These are phyloP conservation scores for Escovopsis sp. DNA, from an alignment of 2,329 filamentous ascomycete species.

Conservation along the genomic window DNA sequence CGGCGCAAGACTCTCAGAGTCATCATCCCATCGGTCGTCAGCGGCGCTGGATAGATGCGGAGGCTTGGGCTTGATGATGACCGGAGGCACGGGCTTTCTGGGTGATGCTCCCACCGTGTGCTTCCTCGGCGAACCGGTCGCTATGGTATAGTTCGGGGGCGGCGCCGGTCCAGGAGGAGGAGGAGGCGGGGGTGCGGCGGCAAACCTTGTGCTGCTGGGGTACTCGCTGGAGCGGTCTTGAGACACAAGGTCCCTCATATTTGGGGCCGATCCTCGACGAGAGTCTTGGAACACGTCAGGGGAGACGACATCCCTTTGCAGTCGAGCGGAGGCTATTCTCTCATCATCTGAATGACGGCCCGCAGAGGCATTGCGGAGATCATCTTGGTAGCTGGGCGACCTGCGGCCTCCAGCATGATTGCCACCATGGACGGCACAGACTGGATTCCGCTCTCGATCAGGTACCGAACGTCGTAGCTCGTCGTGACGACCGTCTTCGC, in stretches of 20 bases:
- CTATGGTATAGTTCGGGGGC: background rate
- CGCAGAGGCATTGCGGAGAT: too few relatives aligned
- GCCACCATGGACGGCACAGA: too few relatives aligned
- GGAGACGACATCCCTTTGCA: too few relatives aligned
- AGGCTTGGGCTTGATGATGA: conserved; percentile 17
- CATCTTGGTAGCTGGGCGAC: too few relatives aligned
- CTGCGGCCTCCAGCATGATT: too few relatives aligned
- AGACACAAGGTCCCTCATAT: background rate
- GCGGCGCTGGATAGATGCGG: conserved; percentile 12
- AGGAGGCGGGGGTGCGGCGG: background rate
- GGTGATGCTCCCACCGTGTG: background rate
- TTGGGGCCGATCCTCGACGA: background rate
- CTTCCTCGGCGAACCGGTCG: background rate
- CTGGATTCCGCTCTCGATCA: too few relatives aligned
- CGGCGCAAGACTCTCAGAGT: conserved; percentile 39
- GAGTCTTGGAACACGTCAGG: background rate
- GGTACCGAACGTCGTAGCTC: too few relatives aligned
- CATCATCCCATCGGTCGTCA: conserved; percentile 29
- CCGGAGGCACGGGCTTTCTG: conserved; percentile 11
- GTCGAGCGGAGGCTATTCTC: too few relatives aligned
- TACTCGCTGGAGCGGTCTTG: background rate
- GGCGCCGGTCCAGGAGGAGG: background rate
- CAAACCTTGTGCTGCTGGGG: background rate
- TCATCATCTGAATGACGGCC: too few relatives aligned
- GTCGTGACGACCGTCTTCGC: too few relatives aligned